Evolutionary conservation across 1,284 basidiomycete genomes (phyloP), one percentile per base, ranked within the genome.

Genomic region (Boletus calvinii): DNA sequence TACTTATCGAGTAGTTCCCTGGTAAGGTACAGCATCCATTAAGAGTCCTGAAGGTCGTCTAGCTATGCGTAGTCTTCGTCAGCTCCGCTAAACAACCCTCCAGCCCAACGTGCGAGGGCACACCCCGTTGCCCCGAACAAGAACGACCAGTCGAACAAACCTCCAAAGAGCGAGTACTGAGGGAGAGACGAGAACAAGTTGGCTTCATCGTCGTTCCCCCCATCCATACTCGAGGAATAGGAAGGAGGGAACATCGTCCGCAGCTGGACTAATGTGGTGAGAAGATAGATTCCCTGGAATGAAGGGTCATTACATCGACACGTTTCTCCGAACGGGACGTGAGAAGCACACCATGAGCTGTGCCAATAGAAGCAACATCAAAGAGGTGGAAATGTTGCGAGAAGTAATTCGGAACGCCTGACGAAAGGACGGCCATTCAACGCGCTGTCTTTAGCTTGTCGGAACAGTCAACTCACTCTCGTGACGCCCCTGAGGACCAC

Each of bases 171-270:
- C 59, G 86, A 80, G 58, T 85, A 91, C 45, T 78, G 77, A 1
- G 88, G 88, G 18, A 91, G 79, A 2, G 84, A 86, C 9, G 80
- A 72, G 62, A 91, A 89, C n/a, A 90, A 69, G 61, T 87, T 87
- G 40, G 63, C 48, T 22, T 66, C 64, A n/a, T 50, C 50, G n/a
- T 58, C 58, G 12, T 48, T 30, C 48, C 59, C 13, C 43, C 50
- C 24, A n/a, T 56, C 31, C 55, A 53, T 15, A 39, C 53, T 47
- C 65, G 64, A 39, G 59, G 64, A 7, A 54, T 30, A 56, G 0
- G 62, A 38, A 22, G 72, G 83, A 4, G 87, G 88, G 64, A 90
- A 90, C 6, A 85, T 83, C 17, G 83, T 83, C 39, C 88, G 84
- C 37, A 91, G 73, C 66, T 91, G 88, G 15, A 90, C 82, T 43